Conservation (phyloP, 192 early-diverging fungal species). For the Rhizophlyctis rosea region DNA sequence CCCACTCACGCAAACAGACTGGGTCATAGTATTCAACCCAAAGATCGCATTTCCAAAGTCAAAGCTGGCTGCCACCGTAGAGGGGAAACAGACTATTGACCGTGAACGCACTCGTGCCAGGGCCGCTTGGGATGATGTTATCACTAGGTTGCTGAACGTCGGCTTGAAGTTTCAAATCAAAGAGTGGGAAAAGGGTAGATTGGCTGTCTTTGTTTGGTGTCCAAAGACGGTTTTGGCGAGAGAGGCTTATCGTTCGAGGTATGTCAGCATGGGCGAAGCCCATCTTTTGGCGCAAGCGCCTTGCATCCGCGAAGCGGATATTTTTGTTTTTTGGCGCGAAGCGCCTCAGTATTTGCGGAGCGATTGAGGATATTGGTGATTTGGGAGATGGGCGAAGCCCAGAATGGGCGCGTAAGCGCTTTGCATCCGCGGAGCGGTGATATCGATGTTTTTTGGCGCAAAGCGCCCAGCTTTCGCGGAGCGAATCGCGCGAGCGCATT, state of each 20-base stretch:
- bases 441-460: no score
- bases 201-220: slow-evolving; percentile 26
- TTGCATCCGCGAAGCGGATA: no score
- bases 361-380: no score
- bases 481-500: no score
- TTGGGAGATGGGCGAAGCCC: no score
- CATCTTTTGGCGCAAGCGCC: no score
- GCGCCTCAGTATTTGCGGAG: no score
- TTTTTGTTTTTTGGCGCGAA: no score
- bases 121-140: slow-evolving; percentile 50
- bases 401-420: no score
- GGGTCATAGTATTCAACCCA: slow-evolving; percentile 30
- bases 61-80: background rate
- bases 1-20: slow-evolving; percentile 17
- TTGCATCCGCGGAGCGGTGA: no score
- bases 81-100: background rate
- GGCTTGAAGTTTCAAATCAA: slow-evolving; percentile 65
- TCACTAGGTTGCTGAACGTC: slow-evolving; percentile 51
- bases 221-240: slow-evolving; percentile 22
- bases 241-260: slow-evolving; percentile 24
- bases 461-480: no score
- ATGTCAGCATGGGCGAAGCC: no score
- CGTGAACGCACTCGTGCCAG: slow-evolving; percentile 18
- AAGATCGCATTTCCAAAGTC: background rate
- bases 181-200: slow-evolving; percentile 44